phyloP scores from a whole-genome alignment of 106 monocot genomes.

The Dioscorea zingiberensis region DNA sequence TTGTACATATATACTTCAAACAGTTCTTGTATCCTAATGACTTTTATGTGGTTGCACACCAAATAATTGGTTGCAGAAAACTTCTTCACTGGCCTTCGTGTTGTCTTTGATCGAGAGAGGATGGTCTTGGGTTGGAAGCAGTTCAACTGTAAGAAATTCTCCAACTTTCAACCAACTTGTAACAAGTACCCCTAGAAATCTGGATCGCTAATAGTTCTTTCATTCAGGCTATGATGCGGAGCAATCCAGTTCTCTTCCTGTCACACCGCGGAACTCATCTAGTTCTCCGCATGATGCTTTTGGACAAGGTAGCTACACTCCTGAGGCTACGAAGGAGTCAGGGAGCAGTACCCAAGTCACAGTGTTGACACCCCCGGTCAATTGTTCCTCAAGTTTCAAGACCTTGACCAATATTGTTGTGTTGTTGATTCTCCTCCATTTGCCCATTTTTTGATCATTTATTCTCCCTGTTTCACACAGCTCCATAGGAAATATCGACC shows the following conservation, averaged over 20 bases:
- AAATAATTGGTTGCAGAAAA: conserved; percentile 52
- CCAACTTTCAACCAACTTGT: too few species aligned
- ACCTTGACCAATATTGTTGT: conserved; percentile 8
- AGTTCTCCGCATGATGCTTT: conserved; percentile 6
- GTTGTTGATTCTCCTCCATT: conserved; percentile 10
- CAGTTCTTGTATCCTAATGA: too few species aligned
- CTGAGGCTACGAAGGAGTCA: conserved; percentile 36
- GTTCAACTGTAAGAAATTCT: conserved; percentile 58
- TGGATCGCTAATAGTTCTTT: not conserved
- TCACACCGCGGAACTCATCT: conserved; percentile 32
- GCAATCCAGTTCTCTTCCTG: conserved; percentile 43
- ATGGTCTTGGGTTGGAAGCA: conserved; percentile 72
- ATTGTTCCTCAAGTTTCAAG: conserved; percentile 9
- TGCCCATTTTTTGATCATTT: conserved; percentile 35
- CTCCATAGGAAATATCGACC: too few species aligned
- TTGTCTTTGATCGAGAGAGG: conserved; percentile 70
- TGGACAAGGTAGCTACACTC: conserved; percentile 28
- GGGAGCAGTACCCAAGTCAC: conserved; percentile 30
- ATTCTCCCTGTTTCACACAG: not conserved
- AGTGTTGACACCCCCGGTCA: conserved; percentile 15
- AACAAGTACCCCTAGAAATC: too few species aligned
- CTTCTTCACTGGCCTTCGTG: conserved; percentile 62
- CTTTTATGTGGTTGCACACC: too few species aligned
- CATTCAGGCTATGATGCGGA: conserved; percentile 45
- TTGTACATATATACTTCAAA: too few species aligned